These are phyloP conservation scores for Hyaloscypha hepaticicola DNA, from an alignment of 495 filamentous ascomycete species.

Conservation along the genomic window DNA sequence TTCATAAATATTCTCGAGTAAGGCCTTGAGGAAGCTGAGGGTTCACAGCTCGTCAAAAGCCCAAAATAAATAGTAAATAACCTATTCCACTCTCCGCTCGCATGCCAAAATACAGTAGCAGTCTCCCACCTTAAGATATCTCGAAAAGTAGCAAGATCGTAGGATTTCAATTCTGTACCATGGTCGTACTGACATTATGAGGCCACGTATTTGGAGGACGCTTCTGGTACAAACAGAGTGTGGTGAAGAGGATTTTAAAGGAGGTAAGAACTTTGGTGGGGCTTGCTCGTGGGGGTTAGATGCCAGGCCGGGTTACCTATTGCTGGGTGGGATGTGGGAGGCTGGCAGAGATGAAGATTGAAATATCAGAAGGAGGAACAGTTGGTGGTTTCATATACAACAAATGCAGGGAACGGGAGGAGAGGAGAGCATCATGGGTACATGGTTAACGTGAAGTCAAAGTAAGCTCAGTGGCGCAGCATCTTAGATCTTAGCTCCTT, in stretches of 20 bases:
- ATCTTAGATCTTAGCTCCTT: neutral
- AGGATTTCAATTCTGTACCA: neutral
- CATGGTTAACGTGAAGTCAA: neutral
- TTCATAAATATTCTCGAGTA: too few relatives aligned
- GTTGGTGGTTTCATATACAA: too few relatives aligned
- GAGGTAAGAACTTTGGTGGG: slow-evolving; percentile 1
- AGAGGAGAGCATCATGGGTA: too few relatives aligned
- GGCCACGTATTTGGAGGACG: neutral
- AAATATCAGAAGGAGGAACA: too few relatives aligned
- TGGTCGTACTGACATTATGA: neutral
- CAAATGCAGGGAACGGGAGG: too few relatives aligned
- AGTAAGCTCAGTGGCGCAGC: neutral
- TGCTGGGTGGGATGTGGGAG: neutral
- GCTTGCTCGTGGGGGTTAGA: neutral
- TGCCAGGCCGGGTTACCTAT: neutral
- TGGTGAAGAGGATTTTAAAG: neutral
- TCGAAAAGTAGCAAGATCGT: neutral
- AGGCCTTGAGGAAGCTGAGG: too few relatives aligned
- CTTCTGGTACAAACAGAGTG: neutral
- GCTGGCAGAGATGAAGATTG: too few relatives aligned
- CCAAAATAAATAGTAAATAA: too few relatives aligned
- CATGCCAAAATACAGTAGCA: slow-evolving; percentile 4
- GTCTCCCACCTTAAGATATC: neutral
- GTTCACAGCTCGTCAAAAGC: too few relatives aligned
- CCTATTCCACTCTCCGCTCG: neutral